Conservation (phyloP, 148 eudicot genomes). For the Chenopodium suecicum region DNA sequence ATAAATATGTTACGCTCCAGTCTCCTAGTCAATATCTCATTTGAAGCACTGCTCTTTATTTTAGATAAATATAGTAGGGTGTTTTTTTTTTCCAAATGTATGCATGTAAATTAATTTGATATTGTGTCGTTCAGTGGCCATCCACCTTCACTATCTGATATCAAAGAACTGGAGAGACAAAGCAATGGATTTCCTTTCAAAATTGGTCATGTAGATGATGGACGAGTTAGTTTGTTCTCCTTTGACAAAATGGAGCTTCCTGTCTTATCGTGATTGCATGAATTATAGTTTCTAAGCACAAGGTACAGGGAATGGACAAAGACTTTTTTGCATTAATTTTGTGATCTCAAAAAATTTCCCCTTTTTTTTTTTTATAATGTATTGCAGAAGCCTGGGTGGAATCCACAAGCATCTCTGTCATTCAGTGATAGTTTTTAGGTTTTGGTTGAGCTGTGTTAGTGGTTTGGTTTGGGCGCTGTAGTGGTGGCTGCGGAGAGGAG, state of each 20-base stretch:
- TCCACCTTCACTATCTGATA: slow-evolving; percentile 63
- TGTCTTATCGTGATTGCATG: slow-evolving; percentile 41
- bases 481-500: too few species aligned
- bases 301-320: background rate
- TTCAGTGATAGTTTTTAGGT: too few species aligned
- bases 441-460: too few species aligned
- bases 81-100: background rate
- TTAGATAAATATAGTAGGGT: background rate
- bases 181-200: slow-evolving; percentile 52
- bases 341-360: background rate
- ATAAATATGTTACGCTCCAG: background rate
- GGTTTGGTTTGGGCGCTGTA: too few species aligned
- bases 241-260: slow-evolving; percentile 61
- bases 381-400: too few species aligned
- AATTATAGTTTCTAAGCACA: too few species aligned
- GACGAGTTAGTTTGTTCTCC: slow-evolving; percentile 74
- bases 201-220: slow-evolving; percentile 66
- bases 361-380: too few species aligned
- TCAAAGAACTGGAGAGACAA: slow-evolving; percentile 57
- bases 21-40: background rate
- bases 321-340: background rate
- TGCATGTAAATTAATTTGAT: background rate
- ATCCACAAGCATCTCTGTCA: too few species aligned
- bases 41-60: background rate
- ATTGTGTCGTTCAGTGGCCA: slow-evolving; percentile 37